phyloP scores from a whole-genome alignment of 805 yeast genomes.

The Barnettozyma vustinii region DNA sequence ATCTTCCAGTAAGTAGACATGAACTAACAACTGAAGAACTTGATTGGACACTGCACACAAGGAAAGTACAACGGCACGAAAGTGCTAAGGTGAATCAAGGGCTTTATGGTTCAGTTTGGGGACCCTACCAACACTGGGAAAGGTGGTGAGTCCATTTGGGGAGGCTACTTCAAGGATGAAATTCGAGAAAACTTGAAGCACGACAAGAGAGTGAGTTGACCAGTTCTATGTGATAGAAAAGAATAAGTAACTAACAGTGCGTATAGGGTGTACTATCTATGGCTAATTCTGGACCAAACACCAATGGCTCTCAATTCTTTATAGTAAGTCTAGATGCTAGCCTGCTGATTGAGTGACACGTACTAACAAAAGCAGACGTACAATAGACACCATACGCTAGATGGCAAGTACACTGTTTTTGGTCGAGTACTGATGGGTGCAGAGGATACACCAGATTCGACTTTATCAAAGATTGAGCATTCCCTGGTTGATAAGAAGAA shows the following conservation, averaged over 20 bases:
- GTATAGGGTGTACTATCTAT: constrained; percentile 52
- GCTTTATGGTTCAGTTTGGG: constrained; percentile 83
- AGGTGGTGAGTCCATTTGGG: constrained; percentile 79
- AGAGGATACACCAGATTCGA: constrained; percentile 24
- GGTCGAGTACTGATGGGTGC: constrained; percentile 65
- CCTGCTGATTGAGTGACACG: neutral
- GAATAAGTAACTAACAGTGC: neutral
- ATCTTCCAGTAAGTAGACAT: too few relatives aligned
- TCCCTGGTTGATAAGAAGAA: constrained; percentile 30
- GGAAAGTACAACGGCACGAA: constrained; percentile 43
- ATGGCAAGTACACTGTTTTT: constrained; percentile 64
- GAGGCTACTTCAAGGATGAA: constrained; percentile 77
- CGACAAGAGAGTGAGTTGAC: constrained; percentile 61
- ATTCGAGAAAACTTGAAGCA: constrained; percentile 58
- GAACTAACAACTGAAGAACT: constrained; percentile 26
- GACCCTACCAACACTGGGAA: constrained; percentile 74
- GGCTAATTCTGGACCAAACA: constrained; percentile 66
- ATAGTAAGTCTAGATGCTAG: constrained; percentile 32
- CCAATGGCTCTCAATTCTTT: constrained; percentile 67
- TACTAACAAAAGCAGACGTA: constrained; percentile 46
- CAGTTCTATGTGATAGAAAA: too few relatives aligned
- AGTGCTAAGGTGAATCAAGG: constrained; percentile 67
- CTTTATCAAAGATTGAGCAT: constrained; percentile 24
- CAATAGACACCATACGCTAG: constrained; percentile 77
- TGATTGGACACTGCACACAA: constrained; percentile 40